Conservation (phyloP, 2,329 filamentous ascomycete genomes). For the Aspergillus sclerotialis region DNA sequence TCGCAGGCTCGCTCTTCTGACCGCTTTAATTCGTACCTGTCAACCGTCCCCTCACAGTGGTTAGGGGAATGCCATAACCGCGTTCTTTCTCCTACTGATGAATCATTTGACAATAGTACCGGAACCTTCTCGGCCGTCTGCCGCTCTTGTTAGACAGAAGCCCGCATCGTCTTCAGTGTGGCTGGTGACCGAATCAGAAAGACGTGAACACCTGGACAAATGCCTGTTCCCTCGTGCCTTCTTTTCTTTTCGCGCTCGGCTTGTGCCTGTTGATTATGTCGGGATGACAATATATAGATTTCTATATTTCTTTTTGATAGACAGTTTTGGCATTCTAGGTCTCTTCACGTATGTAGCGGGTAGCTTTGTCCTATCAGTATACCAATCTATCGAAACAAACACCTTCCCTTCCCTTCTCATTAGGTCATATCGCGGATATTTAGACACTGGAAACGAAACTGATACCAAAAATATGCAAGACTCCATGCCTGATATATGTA, state of each 20-base stretch:
- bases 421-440: too few species aligned
- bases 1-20: slow-evolving; percentile 27
- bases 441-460: too few species aligned
- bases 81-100: slow-evolving; percentile 15
- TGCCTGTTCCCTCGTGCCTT: too few species aligned
- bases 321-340: too few species aligned
- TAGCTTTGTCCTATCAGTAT: too few species aligned
- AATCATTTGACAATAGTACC: slow-evolving; percentile 12
- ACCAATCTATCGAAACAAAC: too few species aligned
- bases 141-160: slow-evolving; percentile 17
- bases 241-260: too few species aligned
- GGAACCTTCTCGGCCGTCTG: slow-evolving; percentile 16
- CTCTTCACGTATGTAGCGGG: too few species aligned
- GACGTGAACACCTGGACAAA: slow-evolving; percentile 30
- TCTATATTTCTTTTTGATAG: too few species aligned
- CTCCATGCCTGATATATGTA: slow-evolving; percentile 12
- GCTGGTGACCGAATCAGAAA: slow-evolving; percentile 26
- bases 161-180: slow-evolving; percentile 24
- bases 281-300: too few species aligned
- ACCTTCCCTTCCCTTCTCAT: too few species aligned
- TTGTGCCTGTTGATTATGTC: too few species aligned
- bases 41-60: slow-evolving; percentile 39
- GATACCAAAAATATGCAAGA: slow-evolving; percentile 7
- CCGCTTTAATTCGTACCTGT: slow-evolving; percentile 37
- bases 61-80: slow-evolving; percentile 27